Conservation (phyloP, 306 rosid species). For the Prosopis cineraria region DNA sequence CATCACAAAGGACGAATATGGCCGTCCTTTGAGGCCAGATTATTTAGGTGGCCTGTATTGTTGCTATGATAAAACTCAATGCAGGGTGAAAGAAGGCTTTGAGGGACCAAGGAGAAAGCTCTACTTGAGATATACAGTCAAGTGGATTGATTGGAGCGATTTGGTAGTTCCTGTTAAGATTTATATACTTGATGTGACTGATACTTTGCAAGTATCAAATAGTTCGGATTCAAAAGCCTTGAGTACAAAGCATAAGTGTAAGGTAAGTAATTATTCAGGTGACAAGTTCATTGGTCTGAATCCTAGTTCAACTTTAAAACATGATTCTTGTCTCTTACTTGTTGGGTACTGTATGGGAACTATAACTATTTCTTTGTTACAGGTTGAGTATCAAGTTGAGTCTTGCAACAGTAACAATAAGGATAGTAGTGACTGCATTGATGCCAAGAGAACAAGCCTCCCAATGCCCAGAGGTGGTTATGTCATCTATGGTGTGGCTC, state of each 20-base stretch:
- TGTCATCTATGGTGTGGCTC: conserved; percentile 75
- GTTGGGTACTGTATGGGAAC: neutral
- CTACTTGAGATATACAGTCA: conserved; percentile 66
- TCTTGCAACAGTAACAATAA: conserved; percentile 42
- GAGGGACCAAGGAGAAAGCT: conserved; percentile 54
- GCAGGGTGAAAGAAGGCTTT: conserved; percentile 56
- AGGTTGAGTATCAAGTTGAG: conserved; percentile 65
- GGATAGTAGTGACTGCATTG: conserved; percentile 28
- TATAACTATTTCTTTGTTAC: conserved; percentile 13
- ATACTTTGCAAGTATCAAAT: conserved; percentile 36
- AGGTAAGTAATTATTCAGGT: conserved; percentile 40
- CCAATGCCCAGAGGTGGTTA: conserved; percentile 56
- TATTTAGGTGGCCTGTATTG: conserved; percentile 68
- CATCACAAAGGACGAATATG: conserved; percentile 46
- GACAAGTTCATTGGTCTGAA: neutral
- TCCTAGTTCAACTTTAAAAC: neutral
- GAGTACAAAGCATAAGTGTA: conserved; percentile 46
- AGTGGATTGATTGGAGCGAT: conserved; percentile 79
- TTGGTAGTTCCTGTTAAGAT: conserved; percentile 63
- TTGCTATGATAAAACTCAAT: conserved; percentile 61
- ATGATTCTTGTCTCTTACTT: neutral
- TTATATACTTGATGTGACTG: conserved; percentile 71
- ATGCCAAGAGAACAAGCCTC: conserved; percentile 43
- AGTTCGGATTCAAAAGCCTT: conserved; percentile 19
- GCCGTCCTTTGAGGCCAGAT: conserved; percentile 37